Conservation (phyloP, 768 basidiomycete species). For the Lactifluus subvellereus region DNA sequence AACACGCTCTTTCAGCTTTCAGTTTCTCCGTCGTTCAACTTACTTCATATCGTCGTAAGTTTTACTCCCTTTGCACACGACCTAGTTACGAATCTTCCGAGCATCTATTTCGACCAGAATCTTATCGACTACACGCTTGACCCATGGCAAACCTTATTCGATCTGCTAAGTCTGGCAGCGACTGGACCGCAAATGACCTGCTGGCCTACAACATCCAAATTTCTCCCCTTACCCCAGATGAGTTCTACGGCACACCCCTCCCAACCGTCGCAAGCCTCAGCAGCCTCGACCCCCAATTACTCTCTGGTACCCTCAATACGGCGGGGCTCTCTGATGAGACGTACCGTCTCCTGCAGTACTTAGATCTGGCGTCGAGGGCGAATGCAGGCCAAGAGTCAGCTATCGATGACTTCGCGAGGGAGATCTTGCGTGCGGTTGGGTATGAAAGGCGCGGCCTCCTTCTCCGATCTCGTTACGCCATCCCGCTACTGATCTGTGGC, state of each 20-base stretch:
- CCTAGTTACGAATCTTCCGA: no score
- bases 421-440: no score
- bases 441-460: background rate
- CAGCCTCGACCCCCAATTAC: background rate
- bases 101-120: no score
- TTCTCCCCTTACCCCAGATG: background rate
- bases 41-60: no score
- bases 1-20: no score
- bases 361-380: background rate
- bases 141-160: conserved; percentile 7
- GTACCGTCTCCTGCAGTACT: background rate
- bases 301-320: background rate
- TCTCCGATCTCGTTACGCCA: background rate
- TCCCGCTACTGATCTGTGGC: background rate
- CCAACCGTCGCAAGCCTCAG: background rate
- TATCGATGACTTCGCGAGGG: no score
- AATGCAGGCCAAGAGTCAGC: background rate
- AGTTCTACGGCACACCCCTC: background rate
- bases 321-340: background rate
- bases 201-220: background rate
- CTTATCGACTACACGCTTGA: no score
- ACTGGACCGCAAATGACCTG: background rate
- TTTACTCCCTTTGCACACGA: no score
- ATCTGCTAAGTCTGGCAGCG: conserved; percentile 3
- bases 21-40: no score